Evolutionary conservation across 495 filamentous ascomycete genomes (phyloP).

Genomic region (Podospora comata): DNA sequence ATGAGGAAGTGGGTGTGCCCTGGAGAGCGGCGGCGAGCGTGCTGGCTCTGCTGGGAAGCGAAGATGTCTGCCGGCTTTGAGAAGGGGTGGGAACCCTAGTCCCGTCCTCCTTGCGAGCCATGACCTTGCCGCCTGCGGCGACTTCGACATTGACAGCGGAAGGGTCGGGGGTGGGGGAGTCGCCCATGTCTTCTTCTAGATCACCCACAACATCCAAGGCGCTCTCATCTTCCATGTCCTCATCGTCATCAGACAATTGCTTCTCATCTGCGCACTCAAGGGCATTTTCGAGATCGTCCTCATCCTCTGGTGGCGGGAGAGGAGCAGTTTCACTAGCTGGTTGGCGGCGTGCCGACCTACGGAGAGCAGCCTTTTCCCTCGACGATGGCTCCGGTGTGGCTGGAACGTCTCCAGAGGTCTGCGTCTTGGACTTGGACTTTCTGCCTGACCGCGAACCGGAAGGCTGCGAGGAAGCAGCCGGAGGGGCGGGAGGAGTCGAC

Average conservation of each 20-base stretch:
- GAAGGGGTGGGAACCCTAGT: constrained; percentile 85
- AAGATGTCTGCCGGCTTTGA: constrained; percentile 48
- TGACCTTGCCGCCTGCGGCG: constrained; percentile 84
- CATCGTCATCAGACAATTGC: constrained; percentile 77
- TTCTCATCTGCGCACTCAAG: constrained; percentile 95
- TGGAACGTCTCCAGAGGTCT: constrained; percentile 34
- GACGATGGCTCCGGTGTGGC: constrained; percentile 39
- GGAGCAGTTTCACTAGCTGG: constrained; percentile 44
- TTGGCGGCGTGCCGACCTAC: constrained; percentile 56
- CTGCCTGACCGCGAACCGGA: constrained; percentile 42
- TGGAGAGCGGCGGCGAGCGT: constrained; percentile 50
- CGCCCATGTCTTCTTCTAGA: constrained; percentile 83
- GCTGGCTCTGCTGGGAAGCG: constrained; percentile 40
- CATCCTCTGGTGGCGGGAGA: constrained; percentile 52
- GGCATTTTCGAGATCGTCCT: constrained; percentile 57
- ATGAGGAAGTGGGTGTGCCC: constrained; percentile 49
- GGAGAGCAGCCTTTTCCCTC: constrained; percentile 51
- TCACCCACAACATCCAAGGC: constrained; percentile 86
- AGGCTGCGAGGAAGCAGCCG: constrained; percentile 35
- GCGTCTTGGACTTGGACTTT: constrained; percentile 48
- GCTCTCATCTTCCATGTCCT: constrained; percentile 64
- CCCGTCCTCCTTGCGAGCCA: constrained; percentile 94
- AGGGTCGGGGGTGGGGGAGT: constrained; percentile 66
- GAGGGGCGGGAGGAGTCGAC: constrained; percentile 25
- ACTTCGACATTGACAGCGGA: constrained; percentile 92